phyloP scores from a whole-genome alignment of 495 filamentous ascomycete species.

The Penicillium cinerascens region DNA sequence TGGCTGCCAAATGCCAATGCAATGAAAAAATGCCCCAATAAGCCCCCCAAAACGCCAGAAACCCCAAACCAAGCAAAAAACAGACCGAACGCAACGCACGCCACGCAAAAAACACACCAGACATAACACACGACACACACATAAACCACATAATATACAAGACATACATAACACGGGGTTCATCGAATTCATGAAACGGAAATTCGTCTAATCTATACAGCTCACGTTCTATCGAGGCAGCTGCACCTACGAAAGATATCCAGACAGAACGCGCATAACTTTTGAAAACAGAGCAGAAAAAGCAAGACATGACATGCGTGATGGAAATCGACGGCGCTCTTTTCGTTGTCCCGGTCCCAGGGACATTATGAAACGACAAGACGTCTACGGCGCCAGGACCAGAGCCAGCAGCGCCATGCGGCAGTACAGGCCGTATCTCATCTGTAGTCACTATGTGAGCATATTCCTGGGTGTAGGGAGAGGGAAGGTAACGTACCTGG shows the following conservation, averaged over 20 bases:
- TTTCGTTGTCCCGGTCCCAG: slow-evolving; percentile 20
- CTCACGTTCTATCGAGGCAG: slow-evolving; percentile 26
- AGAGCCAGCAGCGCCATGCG: slow-evolving; percentile 95
- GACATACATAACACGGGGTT: slow-evolving; percentile 35
- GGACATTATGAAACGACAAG: slow-evolving; percentile 20
- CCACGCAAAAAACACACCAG: slow-evolving; percentile 17
- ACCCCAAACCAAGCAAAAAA: slow-evolving; percentile 21
- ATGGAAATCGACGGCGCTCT: slow-evolving; percentile 21
- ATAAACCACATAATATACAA: slow-evolving; percentile 29
- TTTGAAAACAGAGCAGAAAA: slow-evolving; percentile 31
- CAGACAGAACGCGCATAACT: slow-evolving; percentile 33
- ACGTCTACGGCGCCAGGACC: slow-evolving; percentile 66
- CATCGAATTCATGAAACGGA: slow-evolving; percentile 39
- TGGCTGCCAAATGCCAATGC: not conserved
- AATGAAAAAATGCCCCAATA: slow-evolving; percentile 10
- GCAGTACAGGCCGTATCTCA: slow-evolving; percentile 96
- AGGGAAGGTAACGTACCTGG: slow-evolving; percentile 67
- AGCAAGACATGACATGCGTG: slow-evolving; percentile 26
- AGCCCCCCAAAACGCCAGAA: slow-evolving; percentile 14
- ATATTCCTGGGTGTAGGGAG: slow-evolving; percentile 1
- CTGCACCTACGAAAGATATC: slow-evolving; percentile 38
- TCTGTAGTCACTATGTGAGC: slow-evolving; percentile 59
- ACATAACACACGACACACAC: slow-evolving; percentile 26
- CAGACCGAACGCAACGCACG: slow-evolving; percentile 14
- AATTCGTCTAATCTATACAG: slow-evolving; percentile 47